Base-by-base conservation (phyloP, 176 grass and related monocot species). In the Aegilops bicornis region DNA sequence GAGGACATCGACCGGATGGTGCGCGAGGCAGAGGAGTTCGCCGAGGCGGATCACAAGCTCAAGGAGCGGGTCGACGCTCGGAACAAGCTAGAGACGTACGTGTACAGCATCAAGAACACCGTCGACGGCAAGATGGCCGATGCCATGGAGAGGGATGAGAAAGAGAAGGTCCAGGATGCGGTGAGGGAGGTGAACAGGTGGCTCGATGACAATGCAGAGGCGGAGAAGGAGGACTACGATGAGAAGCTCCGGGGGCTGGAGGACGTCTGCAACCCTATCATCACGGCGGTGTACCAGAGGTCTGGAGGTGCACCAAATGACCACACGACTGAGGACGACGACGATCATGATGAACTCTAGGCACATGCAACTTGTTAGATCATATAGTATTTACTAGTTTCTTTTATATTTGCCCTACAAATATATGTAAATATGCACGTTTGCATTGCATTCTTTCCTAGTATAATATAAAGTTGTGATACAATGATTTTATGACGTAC, bases 201-300 rank as follows among this genome's bases (percentile, higher is more conserved):
- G 70, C 70, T 73, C 6, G 39, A 73, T 1, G 22, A 42, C 70
- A 73, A 73, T 7, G 12, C 39, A 3, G 70, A 45, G 12, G 39
- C 39, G 0, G 70, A 25, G 6, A 27, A 73, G 39, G n/a, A 73
- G 39, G n/a, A 72, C 36, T 72, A 72, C 10, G 69, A 72, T 42
- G 69, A 93, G 69, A 86, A 88, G 74, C 62, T 88, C 32, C 80
- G 62, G 65, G 88, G 88, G 69, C 17, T 90, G 14, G 84, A 90
- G 42, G 54, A 64, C 8, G 82, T 83, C 0, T 83, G 87, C 84
- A 89, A 78, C 42, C 86, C 82, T 4, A 48, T 91, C 75, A 87
- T 87, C 59, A 72, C 84, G 32, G 75, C 54, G 2, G 74, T 82
- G 23, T 88, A 88, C 35, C 67, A 37, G 31, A 69, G 32, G 67